These are phyloP conservation scores for Sclerotinia sclerotiorum DNA, from an alignment of 2,329 filamentous ascomycete species.

Conservation along the genomic window DNA sequence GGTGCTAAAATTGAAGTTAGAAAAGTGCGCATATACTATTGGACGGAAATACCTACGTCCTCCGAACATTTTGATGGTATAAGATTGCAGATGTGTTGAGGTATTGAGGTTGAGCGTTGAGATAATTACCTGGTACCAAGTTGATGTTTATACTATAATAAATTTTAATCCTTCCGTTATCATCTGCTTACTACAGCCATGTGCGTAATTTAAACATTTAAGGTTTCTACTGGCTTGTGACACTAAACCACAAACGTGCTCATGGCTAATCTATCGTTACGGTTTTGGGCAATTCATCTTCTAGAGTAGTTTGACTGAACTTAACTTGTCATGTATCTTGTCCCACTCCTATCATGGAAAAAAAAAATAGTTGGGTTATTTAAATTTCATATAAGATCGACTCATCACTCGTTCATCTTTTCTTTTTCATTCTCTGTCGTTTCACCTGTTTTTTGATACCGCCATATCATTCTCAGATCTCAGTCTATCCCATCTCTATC, in stretches of 20 bases:
- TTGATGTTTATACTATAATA: conserved; percentile 15
- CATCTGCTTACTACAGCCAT: conserved; percentile 1
- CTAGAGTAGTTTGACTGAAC: background rate
- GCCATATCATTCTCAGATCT: background rate
- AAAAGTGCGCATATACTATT: conserved; percentile 18
- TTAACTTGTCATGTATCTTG: conserved; percentile 5
- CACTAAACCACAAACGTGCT: conserved; percentile 9
- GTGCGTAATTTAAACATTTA: conserved; percentile 12
- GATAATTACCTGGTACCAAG: background rate
- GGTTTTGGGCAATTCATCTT: background rate
- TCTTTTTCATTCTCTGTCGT: background rate
- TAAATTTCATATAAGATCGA: conserved; percentile 3
- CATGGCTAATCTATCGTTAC: background rate
- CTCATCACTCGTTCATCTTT: background rate
- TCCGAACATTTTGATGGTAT: conserved; percentile 57
- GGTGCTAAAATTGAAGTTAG: conserved; percentile 46
- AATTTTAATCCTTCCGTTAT: conserved; percentile 15
- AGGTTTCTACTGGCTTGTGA: background rate
- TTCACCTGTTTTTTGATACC: background rate
- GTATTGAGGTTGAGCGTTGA: conserved; percentile 7
- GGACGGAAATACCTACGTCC: conserved; percentile 52
- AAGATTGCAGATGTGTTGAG: conserved; percentile 9
- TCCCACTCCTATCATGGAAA: background rate
- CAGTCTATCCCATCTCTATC: background rate
- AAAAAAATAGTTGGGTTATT: background rate